Evolutionary conservation across 2,329 filamentous ascomycete species (phyloP), one percentile per base, ranked within the genome.

Genomic region (Cytospora mali): DNA sequence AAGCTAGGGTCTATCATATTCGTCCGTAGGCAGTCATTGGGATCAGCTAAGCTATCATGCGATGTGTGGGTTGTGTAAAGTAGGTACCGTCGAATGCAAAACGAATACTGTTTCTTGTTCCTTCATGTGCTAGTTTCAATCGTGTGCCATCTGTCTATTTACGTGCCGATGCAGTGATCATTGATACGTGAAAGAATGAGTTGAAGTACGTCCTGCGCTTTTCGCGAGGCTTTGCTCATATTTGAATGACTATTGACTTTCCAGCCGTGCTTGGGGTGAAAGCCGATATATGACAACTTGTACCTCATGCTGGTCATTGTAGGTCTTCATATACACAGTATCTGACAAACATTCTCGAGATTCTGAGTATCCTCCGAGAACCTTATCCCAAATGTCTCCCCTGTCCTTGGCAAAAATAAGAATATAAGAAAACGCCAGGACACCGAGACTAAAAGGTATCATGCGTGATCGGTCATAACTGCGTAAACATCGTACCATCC

Each of bases 1-100:
- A 21, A 46, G 39, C 39, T 42, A 42, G 18, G 46, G 55, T 48
- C 33, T 48, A 10, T 56, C n/a, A 18, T 48, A 31, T 48, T 49
- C 33, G 54, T 58, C 46, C 58, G 46, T 62, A 64, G 62, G 49
- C 58, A 62, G 62, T 46, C n/a, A 21, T 39, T 62, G 58, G 60
- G 48, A 55, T 54, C 39, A 62, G 58, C 39, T 58, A 48, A 51
- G 49, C 49, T 51, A 51, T 25, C 48, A n/a, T 64, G 67, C 61
- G 50, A 67, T 55, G 54, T 55, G 54, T 51, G 28, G 4, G 42
- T 59, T 65, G 58, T 50, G 33, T 58, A 50, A 53, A 54, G 58
- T 42, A 35, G 58, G 35, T 54, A 33, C 25, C 49, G 62, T 64
- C 62, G 62, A 64, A 64, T 62, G 55, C 53, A 55, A 54, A 54